Base-by-base conservation (phyloP, 495 filamentous ascomycete species). In the Neurospora africana region DNA sequence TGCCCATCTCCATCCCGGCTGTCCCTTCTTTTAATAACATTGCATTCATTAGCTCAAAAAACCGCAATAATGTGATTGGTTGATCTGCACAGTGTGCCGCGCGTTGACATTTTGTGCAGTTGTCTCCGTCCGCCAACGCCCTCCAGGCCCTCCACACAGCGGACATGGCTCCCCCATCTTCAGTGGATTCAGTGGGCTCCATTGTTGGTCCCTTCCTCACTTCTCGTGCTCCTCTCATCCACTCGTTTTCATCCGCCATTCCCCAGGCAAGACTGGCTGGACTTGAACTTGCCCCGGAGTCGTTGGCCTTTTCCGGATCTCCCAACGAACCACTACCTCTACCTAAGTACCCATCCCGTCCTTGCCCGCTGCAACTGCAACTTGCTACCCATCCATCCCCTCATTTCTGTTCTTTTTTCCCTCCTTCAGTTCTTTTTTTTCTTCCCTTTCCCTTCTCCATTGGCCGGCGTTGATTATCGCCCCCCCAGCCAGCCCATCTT, bases 391-490 rank as follows among this genome's bases (percentile, higher is more conserved):
- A n/a, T n/a, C 72, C 72, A 68, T 75, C 67, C 70, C 71, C 76
- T 70, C 75, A 73, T 72, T 74, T 74, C 69, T 72, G 61, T 78
- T 75, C 69, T 69, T 72, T 69, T 69, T 72, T 69, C 78, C 70
- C 68, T 71, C 53, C 74, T 44, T 75, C 70, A 36, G 8, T 61
- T n/a, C n/a, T n/a, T n/a, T n/a, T n/a, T 71, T 61, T 71, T 68
- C 58, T 75, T 73, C 65, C 53, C 68, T 40, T 78, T 77, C 76
- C 39, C 69, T 78, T 81, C 78, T 74, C 53, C 69, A 72, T 72
- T 74, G 53, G 69, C 74, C 27, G 71, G 27, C 71, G 71, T 72
- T 30, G 53, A 65, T 19, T 6, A 65, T 65, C 53, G 53, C 53
- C 70, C 40, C 53, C 70, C 40, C 69, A 13, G 13, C 37, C 33